Conservation (phyloP, 441 rosid genomes). For the Mallotus repandus region DNA sequence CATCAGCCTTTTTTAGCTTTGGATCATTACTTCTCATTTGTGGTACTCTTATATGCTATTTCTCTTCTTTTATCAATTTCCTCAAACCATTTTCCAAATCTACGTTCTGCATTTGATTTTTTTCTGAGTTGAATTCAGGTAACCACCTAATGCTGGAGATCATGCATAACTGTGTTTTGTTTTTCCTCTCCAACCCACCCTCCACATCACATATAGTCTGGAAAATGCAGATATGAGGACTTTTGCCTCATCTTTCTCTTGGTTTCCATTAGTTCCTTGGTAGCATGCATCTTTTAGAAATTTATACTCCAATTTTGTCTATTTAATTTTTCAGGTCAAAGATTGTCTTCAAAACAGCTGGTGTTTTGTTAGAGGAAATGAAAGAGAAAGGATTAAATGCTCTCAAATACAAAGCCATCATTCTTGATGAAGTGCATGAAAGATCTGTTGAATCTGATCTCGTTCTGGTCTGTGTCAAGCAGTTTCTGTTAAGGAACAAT, state of each 20-base stretch:
- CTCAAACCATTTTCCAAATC: neutral
- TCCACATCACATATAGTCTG: neutral
- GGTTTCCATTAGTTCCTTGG: neutral
- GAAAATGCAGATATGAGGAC: neutral
- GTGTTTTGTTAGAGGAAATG: slow-evolving; percentile 92
- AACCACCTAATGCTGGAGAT: neutral
- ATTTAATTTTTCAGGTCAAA: slow-evolving; percentile 54
- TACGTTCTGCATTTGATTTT: neutral
- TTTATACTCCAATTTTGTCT: slow-evolving; percentile 9
- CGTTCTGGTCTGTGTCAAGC: slow-evolving; percentile 86
- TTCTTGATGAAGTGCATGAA: slow-evolving; percentile 99
- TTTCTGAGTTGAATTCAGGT: neutral
- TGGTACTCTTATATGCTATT: neutral
- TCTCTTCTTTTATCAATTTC: neutral
- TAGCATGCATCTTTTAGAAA: neutral
- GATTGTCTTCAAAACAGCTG: slow-evolving; percentile 94
- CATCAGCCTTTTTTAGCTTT: neutral
- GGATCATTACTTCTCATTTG: neutral
- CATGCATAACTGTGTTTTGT: neutral
- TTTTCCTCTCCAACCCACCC: neutral
- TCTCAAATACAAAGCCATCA: slow-evolving; percentile 82
- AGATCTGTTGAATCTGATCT: slow-evolving; percentile 96
- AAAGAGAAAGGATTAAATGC: slow-evolving; percentile 79
- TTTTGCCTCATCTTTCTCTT: neutral
- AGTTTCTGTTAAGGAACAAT: slow-evolving; percentile 70